phyloP scores from a whole-genome alignment of 768 basidiomycete genomes.

The Chlorophyllum brunneum region DNA sequence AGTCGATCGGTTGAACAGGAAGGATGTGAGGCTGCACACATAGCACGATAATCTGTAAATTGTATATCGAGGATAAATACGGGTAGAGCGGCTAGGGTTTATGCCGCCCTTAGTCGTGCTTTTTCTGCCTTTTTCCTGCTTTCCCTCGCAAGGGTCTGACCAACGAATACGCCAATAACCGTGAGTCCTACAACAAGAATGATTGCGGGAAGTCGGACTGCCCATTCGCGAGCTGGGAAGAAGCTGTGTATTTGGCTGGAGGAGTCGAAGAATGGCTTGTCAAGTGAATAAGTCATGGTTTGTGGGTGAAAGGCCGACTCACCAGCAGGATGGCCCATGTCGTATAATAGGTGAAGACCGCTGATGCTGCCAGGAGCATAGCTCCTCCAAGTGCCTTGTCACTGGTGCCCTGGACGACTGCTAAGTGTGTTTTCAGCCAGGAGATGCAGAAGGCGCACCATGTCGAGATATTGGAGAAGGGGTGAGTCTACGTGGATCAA shows the following conservation, averaged over 20 bases:
- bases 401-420: conserved; percentile 53
- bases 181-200: conserved; percentile 76
- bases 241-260: conserved; percentile 69
- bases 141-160: conserved; percentile 70
- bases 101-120: conserved; percentile 59
- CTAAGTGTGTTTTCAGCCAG: background rate
- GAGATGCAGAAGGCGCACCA: background rate
- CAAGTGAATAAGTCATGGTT: conserved; percentile 12
- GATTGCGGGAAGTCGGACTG: conserved; percentile 80
- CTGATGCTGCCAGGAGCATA: conserved; percentile 75
- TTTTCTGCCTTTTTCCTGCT: conserved; percentile 64
- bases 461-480: background rate
- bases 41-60: conserved; percentile 7
- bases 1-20: conserved; percentile 3
- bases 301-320: conserved; percentile 22
- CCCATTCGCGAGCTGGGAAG: conserved; percentile 93
- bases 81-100: conserved; percentile 17
- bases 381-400: conserved; percentile 78
- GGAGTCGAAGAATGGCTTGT: conserved; percentile 76
- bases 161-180: conserved; percentile 81
- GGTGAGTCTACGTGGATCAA: conserved; percentile 1
- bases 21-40: conserved; percentile 2
- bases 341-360: conserved; percentile 88
- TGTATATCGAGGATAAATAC: conserved; percentile 3
- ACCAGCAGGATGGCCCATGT: conserved; percentile 88